Evolutionary conservation across 805 yeast species (phyloP).

Genomic region (Tetrapisispora fleetii): DNA sequence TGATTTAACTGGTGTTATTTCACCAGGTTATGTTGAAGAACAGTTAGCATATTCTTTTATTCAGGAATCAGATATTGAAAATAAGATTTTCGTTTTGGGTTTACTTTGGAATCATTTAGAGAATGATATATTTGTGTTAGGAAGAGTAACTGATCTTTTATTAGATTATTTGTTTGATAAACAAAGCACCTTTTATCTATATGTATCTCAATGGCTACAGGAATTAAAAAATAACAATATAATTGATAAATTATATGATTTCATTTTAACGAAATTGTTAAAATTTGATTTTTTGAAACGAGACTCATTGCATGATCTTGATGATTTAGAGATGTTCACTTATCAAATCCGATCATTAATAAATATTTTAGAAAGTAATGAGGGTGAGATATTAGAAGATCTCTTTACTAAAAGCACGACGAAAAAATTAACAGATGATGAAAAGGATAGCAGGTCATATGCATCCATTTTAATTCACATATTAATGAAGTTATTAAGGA

Average conservation of each 20-base stretch:
- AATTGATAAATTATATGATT: constrained; percentile 49
- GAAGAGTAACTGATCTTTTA: constrained; percentile 55
- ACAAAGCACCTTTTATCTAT: constrained; percentile 34
- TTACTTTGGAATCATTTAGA: constrained; percentile 69
- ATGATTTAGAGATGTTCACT: constrained; percentile 53
- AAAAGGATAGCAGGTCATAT: constrained; percentile 32
- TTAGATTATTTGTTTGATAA: constrained; percentile 50
- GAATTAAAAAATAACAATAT: constrained; percentile 41
- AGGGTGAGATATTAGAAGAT: constrained; percentile 34
- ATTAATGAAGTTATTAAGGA: constrained; percentile 37
- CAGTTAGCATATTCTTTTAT: constrained; percentile 52
- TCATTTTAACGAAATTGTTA: constrained; percentile 46
- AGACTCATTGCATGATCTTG: constrained; percentile 31
- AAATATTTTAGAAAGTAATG: constrained; percentile 42
- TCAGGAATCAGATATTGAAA: constrained; percentile 29
- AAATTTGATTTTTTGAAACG: constrained; percentile 30
- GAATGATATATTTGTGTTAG: constrained; percentile 28
- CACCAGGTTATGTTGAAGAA: constrained; percentile 60
- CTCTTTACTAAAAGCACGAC: constrained; percentile 49
- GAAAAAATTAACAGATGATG: constrained; percentile 26
- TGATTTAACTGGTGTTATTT: constrained; percentile 43
- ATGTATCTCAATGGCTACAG: constrained; percentile 42
- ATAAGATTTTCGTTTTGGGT: constrained; percentile 46
- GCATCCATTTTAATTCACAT: constrained; percentile 43
- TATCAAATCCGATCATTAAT: constrained; percentile 50